These are phyloP conservation scores for Pleurotus djamor DNA, from an alignment of 768 basidiomycete genomes.

Conservation along the genomic window DNA sequence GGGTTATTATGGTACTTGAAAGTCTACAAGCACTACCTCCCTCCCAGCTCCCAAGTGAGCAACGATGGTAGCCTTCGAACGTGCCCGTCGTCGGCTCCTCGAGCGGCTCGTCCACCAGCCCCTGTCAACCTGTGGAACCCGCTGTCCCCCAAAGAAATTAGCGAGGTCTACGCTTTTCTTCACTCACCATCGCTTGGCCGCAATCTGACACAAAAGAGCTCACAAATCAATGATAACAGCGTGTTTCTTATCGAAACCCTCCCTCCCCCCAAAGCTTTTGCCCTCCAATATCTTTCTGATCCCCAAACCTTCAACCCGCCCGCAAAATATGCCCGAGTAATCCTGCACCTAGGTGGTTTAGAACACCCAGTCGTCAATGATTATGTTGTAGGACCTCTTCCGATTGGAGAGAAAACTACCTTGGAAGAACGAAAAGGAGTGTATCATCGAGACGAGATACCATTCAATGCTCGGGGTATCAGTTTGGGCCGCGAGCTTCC, in stretches of 20 bases:
- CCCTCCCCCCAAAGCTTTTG: constrained; percentile 45
- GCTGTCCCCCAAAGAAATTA: constrained; percentile 41
- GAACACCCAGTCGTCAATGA: constrained; percentile 41
- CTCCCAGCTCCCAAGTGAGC: background rate
- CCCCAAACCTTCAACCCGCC: constrained; percentile 24
- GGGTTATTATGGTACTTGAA: background rate
- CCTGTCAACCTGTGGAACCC: constrained; percentile 51
- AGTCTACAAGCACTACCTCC: background rate
- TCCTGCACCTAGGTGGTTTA: constrained; percentile 45
- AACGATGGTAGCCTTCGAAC: constrained; percentile 9
- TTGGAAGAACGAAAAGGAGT: constrained; percentile 45
- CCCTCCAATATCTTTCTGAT: constrained; percentile 41
- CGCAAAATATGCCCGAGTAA: constrained; percentile 42
- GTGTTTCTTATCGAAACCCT: constrained; percentile 49
- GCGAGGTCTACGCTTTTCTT: constrained; percentile 22
- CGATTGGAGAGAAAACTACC: constrained; percentile 33
- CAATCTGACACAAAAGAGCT: constrained; percentile 31
- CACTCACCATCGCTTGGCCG: constrained; percentile 15
- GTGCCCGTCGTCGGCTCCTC: constrained; percentile 25
- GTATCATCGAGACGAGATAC: constrained; percentile 51
- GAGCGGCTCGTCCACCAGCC: constrained; percentile 33
- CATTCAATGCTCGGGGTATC: constrained; percentile 48
- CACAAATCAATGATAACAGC: constrained; percentile 40
- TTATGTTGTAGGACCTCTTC: constrained; percentile 59
- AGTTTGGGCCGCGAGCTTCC: constrained; percentile 24